Evolutionary conservation across 179 eudicot genomes (phyloP), one percentile per base, ranked within the genome.

Genomic region (Silene vulgaris): DNA sequence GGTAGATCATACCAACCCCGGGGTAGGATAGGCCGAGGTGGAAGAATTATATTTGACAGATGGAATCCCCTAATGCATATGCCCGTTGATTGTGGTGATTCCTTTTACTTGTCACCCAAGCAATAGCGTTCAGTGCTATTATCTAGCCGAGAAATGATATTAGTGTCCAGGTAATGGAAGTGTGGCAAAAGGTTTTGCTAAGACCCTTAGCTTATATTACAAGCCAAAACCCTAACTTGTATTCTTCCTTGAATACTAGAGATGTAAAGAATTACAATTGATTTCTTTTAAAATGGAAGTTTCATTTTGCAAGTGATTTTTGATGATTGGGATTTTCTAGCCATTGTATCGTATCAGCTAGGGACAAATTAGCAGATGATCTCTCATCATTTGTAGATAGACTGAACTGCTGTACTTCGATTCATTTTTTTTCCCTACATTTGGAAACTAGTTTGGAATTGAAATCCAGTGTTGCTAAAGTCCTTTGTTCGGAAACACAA

Each of bases 1-100:
- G 67, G 73, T 72, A 78, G 82, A 21, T 50, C 90, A 21, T 75
- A 16, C 20, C 79, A 75, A 60, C 79, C 87, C 17, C 96, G 84
- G 30, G 97, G 98, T 76, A 86, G 98, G 80, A 89, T 93, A 11
- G 98, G 98, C 45, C 85, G 98, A 69, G 98, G 98, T 52, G 98
- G 98, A 9, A 79, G 98, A 71, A 89, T 93, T 12, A 82, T 93
- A 74, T 93, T 90, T 61, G 98, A 93, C 76, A 82, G 98, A 80
- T 91, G 98, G 90, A 93, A 90, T 74, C 97, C 97, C 12, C 90
- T 93, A 32, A 82, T 86, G 86, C 89, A 86, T 75, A 81, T 89
- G 6, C 93, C 91, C 63, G 76, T 89, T 3, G 87, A 89, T 56
- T 80, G 81, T 32, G 88, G 83, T 28, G 87, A 90, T 74, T 79